Evolutionary conservation across 108 stramenopile species (phyloP).

Genomic region (Fragilariopsis cylindrus): DNA sequence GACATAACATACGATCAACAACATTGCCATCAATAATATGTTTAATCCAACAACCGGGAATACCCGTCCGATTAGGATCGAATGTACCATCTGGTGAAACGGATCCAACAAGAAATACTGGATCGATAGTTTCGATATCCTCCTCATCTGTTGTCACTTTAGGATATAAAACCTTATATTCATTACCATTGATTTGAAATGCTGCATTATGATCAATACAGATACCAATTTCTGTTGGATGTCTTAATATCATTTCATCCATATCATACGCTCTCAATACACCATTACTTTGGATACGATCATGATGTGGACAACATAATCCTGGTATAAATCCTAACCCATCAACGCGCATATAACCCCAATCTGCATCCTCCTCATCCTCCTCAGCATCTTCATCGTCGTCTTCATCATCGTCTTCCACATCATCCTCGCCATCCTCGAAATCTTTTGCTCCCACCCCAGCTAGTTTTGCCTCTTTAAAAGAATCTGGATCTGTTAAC

Average conservation of each 20-base stretch:
- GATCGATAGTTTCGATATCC: too few relatives aligned
- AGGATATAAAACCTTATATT: constrained; percentile 13
- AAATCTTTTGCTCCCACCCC: constrained; percentile 21
- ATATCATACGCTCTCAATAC: constrained; percentile 57
- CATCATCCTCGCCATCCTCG: background rate
- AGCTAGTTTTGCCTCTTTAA: constrained; percentile 15
- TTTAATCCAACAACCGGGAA: constrained; percentile 28
- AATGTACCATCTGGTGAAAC: constrained; percentile 4
- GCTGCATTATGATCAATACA: constrained; percentile 84
- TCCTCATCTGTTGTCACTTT: background rate
- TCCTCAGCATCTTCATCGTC: background rate
- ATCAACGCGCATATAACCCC: constrained; percentile 55
- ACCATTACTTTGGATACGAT: constrained; percentile 71
- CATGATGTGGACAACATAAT: constrained; percentile 67
- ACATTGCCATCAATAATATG: too few relatives aligned
- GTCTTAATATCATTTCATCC: constrained; percentile 57
- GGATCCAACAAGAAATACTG: constrained; percentile 1
- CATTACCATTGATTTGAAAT: constrained; percentile 59
- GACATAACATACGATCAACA: too few relatives aligned
- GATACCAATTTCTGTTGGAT: constrained; percentile 44
- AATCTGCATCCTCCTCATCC: constrained; percentile 33
- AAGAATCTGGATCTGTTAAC: too few relatives aligned
- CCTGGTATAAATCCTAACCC: constrained; percentile 64
- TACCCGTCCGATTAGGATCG: background rate
- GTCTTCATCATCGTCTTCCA: background rate